Evolutionary conservation across 139 green algal genomes (phyloP), one percentile per base, ranked within the genome.

Genomic region (Micractinium conductrix): DNA sequence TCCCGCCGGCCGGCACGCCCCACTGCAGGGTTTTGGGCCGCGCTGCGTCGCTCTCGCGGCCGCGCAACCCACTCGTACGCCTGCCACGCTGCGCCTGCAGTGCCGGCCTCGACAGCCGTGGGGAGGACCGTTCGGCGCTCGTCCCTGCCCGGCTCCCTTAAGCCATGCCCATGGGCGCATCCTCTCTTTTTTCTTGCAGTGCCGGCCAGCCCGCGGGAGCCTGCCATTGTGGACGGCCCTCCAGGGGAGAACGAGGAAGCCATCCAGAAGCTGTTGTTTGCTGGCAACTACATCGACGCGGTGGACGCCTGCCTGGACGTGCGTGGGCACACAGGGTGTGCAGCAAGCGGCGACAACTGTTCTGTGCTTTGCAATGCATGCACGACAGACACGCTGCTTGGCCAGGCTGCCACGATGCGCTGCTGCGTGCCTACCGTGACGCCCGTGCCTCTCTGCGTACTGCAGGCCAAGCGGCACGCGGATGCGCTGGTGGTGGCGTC

Each of bases 401-500:
- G 24, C 53, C 19, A 21, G 10, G 53, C 19, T 24, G 53, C 24
- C 24, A 16, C 19, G 53, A 16, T 19, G 53, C 8, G 16, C 48
- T 58, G 14, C 92, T 94, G 28, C 48, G 48, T 58, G 48, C 48
- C 48, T 58, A 58, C 48, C 12, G 10, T 10, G 48, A 14, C 48
- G 14, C 48, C 10, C 12, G 14, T 58, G 19, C 58, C 58, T 65
- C 5, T 19, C 21, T 69, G 60, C 60, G 26, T 28, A 35, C 4
- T 92, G 79, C 78, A 87, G 63, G 89, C 90, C 9, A 86, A 91
- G 43, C 91, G 96, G 58, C 89, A 96, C 76, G 95, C 97, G 12
- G 97, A 99, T 72, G 97, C 97, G 24, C 91, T 99, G 71, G 78
- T 98, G n/a, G 93, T 98, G 40, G 96, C 95, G 4, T 94, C 92